Base-by-base conservation (phyloP, 2,329 filamentous ascomycete genomes). In the Drechslera avenae region DNA sequence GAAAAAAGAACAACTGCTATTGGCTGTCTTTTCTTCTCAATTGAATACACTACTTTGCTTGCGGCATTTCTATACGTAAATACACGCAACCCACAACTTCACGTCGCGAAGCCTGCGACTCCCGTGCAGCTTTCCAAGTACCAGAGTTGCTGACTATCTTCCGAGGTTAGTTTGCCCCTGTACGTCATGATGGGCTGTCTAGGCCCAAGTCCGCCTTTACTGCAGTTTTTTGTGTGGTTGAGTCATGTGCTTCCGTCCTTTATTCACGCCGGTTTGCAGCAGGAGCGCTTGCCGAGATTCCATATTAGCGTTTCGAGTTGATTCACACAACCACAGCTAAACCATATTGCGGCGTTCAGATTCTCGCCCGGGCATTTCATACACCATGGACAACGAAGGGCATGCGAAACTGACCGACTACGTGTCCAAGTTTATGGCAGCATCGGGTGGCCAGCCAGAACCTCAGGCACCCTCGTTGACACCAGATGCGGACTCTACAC, bases 211-310 rank as follows among this genome's bases (percentile, higher is more conserved):
- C 49, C 36, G 32, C 46, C 39, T 48, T 42, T 19, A 30, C 34
- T 49, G 34, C 45, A 49, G 41, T 46, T 52, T 39, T 45, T 52
- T 39, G 41, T 56, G 34, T 39, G 17, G 36, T 33, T 63, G 61
- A 62, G 58, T 66, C 61, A 64, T 63, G 60, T 52, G 59, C 50
- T 35, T 44, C 10, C 39, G 39, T 46, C 46, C 52, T 54, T 60
- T 59, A 53, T 52, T 60, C 50, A 60, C 45, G 51, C 52, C 60
- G 33, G 46, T 56, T 60, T 58, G 45, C 51, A 54, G 57, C 26
- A 44, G 39, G 50, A 49, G 50, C 50, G 56, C 56, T 61, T 60
- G 57, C 56, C 52, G 46, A 50, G 39, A 32, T 50, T 49, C 53
- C 55, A 63, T 59, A 60, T 64, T 57, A 55, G 54, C 45, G 41